These are phyloP conservation scores for Yamadazyma pseudoaaseri DNA, from an alignment of 1,139 yeast genomes.

Conservation along the genomic window DNA sequence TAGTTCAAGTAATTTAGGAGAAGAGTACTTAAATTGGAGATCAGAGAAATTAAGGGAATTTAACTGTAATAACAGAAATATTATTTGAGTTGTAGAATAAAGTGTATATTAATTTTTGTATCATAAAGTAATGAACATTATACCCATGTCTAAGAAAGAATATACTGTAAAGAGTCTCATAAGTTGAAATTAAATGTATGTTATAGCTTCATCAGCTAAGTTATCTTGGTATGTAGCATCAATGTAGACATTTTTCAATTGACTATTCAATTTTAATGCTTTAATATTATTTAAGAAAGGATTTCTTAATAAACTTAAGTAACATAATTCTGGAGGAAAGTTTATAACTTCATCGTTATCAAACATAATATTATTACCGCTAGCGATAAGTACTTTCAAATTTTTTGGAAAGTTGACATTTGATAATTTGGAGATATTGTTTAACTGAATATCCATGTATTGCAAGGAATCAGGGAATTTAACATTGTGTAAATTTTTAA, in stretches of 20 bases:
- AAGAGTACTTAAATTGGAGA: slow-evolving; percentile 44
- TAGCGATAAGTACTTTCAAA: slow-evolving; percentile 16
- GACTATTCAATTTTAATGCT: slow-evolving; percentile 12
- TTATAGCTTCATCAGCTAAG: slow-evolving; percentile 9
- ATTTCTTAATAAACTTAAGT: slow-evolving; percentile 17
- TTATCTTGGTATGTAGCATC: slow-evolving; percentile 13
- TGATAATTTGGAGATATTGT: slow-evolving; percentile 14
- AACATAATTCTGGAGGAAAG: slow-evolving; percentile 15
- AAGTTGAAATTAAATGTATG: too few relatives aligned
- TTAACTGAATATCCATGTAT: slow-evolving; percentile 18
- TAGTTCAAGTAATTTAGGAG: slow-evolving; percentile 41
- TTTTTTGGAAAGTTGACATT: slow-evolving; percentile 12
- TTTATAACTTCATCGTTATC: slow-evolving; percentile 13
- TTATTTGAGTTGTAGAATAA: background rate
- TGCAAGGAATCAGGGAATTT: slow-evolving; percentile 15
- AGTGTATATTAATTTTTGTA: slow-evolving; percentile 5
- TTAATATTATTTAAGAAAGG: slow-evolving; percentile 16
- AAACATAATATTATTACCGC: slow-evolving; percentile 18
- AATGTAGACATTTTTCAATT: slow-evolving; percentile 15
- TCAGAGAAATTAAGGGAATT: slow-evolving; percentile 37
- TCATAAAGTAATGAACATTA: background rate
- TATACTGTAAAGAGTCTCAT: too few relatives aligned
- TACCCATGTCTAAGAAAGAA: too few relatives aligned
- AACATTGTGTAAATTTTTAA: slow-evolving; percentile 11
- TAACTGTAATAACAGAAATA: slow-evolving; percentile 13